Evolutionary conservation across 768 basidiomycete species (phyloP), one percentile per base, ranked within the genome.

Genomic region (Hericium erinaceus): DNA sequence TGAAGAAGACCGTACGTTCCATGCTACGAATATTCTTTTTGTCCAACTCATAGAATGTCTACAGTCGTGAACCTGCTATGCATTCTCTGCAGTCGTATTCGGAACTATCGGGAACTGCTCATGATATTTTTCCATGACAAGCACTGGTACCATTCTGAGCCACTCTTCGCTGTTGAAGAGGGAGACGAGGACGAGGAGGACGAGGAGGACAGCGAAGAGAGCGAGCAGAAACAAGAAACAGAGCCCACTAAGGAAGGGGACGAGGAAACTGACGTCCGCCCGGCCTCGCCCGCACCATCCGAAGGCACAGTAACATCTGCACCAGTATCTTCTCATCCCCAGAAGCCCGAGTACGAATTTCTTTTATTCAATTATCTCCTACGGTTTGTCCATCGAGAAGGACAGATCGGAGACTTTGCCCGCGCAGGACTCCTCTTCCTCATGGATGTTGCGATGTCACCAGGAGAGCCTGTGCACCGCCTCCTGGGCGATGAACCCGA

Each of bases 51-150:
- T 13, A 7, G 38, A 9, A 33, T 10, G 18, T 9, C 11, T 38
- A 1, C 65, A 97, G 85, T 98, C 70, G 93, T 97, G 60, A 90
- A 94, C 68, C 75, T 97, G 28, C 80, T 98, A 55, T 95, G 93
- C 72, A 90, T 89, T 59, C 71, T 98, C 38, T 95, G 94, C 77
- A 93, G 89, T 65, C 82, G 93, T 48, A 97, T 98, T 67, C 80
- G 91, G 57, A 89, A 89, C 33, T 84, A 87, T 67, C 84, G 91
- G 40, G 91, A 94, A 64, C 76, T 98, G 2, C 82, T 98, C 40
- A 89, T 97, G 81, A 95, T 98, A 61, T 98, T 98, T 75, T 95
- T 98, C 69, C 92, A 95, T 65, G 93, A 95, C 68, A 94, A 90
- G 66, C 84, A 90, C 63, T 91, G 90, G 85, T 87, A 85, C 67